Base-by-base conservation (phyloP, 2,329 filamentous ascomycete species). In the Aspergillus costaricaensis region DNA sequence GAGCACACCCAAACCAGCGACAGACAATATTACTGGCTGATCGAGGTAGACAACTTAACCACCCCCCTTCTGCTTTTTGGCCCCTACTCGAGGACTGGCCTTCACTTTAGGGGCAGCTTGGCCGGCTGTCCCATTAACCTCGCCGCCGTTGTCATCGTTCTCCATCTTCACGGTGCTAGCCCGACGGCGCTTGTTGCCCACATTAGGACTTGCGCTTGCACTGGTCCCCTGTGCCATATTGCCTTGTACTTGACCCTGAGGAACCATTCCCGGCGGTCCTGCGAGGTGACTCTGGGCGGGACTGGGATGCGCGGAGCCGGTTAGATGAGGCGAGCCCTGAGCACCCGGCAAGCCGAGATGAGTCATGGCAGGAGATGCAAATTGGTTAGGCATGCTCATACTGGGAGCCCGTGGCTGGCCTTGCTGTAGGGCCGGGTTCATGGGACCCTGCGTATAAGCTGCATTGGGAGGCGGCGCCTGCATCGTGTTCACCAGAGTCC, bases 191-290 rank as follows among this genome's bases (percentile, higher is more conserved):
- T 88, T 88, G 68, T 81, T 82, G 51, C 77, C 82, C 47, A 86
- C 81, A 66, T 85, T 87, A 2, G 86, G 86, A 65, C 86, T 88
- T 5, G 86, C 87, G 65, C 85, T 88, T 32, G 85, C 84, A 67
- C 84, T 87, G 8, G 82, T 79, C 3, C 79, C 81, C 64, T 77
- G 73, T 58, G 69, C 75, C 55, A 71, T 83, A 72, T 81, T 85
- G 14, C 77, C 74, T 64, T 81, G 84, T n/a, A 82, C 81, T 50
- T 84, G 68, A 78, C 85, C 70, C 81, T 86, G 84, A 50, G 82
- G 80, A 54, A 83, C 78, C 83, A 88, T 86, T 23, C 78, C 75
- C 66, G 81, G 69, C 62, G 82, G 70, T 61, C 82, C 74, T 62
- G 78, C 77, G 72, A 79, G 72, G 51, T 77, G 76, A 62, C 74